Conservation (phyloP, 1,284 basidiomycete species). For the Hypsizygus ulmarius region DNA sequence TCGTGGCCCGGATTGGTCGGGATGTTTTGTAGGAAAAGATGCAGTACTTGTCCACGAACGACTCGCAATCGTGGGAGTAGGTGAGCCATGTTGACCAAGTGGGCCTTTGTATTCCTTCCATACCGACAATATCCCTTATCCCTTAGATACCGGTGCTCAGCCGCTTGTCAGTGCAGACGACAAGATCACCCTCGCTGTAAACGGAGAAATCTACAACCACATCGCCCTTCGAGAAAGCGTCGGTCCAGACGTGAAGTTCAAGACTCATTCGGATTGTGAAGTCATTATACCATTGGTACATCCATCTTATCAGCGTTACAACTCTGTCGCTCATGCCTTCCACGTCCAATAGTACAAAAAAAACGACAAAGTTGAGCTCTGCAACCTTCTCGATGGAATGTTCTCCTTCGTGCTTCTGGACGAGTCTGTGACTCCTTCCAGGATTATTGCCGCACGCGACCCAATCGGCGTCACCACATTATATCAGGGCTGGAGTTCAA, state of each 20-base stretch:
- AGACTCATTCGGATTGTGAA: constrained; percentile 98
- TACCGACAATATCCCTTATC: constrained; percentile 3
- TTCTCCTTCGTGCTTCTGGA: constrained; percentile 98
- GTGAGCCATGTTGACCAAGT: constrained; percentile 47
- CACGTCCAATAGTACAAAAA: constrained; percentile 69
- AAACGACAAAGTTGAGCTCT: constrained; percentile 74
- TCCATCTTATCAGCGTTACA: constrained; percentile 14
- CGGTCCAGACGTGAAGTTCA: constrained; percentile 75
- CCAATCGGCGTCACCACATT: constrained; percentile 98
- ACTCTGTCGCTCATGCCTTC: constrained; percentile 8
- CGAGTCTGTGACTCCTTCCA: constrained; percentile 84
- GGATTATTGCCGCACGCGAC: constrained; percentile 94
- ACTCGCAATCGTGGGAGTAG: constrained; percentile 96
- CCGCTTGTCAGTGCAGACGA: constrained; percentile 89
- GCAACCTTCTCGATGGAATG: constrained; percentile 92
- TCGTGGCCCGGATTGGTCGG: constrained; percentile 96
- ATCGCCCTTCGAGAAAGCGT: constrained; percentile 75
- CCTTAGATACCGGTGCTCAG: constrained; percentile 92
- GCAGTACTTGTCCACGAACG: constrained; percentile 86
- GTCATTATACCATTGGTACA: constrained; percentile 90
- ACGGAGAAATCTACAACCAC: constrained; percentile 99
- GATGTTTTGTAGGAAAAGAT: constrained; percentile 83
- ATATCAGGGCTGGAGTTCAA: constrained; percentile 93
- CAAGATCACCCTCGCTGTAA: constrained; percentile 87
- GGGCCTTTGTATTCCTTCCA: background rate